Conservation (phyloP, 2,329 filamentous ascomycete species). For the Ustulina deusta region DNA sequence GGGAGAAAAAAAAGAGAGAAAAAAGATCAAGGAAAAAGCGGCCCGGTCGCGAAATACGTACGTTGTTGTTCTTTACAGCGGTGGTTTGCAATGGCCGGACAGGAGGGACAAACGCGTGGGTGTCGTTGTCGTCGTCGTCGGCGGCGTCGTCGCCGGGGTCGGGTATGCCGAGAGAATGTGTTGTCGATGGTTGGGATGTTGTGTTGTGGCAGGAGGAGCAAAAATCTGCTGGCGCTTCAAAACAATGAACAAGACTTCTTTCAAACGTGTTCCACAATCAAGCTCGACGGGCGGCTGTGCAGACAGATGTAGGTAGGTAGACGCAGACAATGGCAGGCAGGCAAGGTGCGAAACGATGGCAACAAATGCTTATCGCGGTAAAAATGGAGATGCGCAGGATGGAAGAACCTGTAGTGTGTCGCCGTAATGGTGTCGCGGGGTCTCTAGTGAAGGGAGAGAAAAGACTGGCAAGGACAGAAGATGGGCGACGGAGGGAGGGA, state of each 20-base stretch:
- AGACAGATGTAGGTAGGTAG: conserved; percentile 30
- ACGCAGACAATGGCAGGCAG: conserved; percentile 26
- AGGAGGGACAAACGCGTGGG: conserved; percentile 11
- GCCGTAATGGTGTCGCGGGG: conserved; percentile 48
- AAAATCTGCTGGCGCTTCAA: conserved; percentile 35
- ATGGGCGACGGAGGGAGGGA: conserved; percentile 35
- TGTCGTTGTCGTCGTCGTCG: conserved; percentile 23
- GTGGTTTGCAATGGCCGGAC: conserved; percentile 34
- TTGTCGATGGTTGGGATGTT: conserved; percentile 1
- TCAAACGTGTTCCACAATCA: conserved; percentile 37
- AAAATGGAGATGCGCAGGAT: conserved; percentile 40
- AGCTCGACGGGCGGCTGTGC: conserved; percentile 32
- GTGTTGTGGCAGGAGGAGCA: conserved; percentile 29
- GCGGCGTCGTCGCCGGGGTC: conserved; percentile 20
- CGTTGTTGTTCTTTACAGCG: conserved; percentile 31
- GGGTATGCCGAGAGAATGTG: conserved; percentile 12
- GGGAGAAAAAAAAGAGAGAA: conserved; percentile 19
- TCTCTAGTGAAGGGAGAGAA: conserved; percentile 37
- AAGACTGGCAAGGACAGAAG: conserved; percentile 32
- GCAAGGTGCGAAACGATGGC: conserved; percentile 33
- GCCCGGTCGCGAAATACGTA: conserved; percentile 40
- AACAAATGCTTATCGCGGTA: conserved; percentile 45
- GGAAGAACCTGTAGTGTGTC: conserved; percentile 42
- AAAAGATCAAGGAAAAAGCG: conserved; percentile 30
- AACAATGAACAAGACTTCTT: conserved; percentile 41